phyloP scores from a whole-genome alignment of 1,139 yeast species.

The Blastobotrys malaysiensis region DNA sequence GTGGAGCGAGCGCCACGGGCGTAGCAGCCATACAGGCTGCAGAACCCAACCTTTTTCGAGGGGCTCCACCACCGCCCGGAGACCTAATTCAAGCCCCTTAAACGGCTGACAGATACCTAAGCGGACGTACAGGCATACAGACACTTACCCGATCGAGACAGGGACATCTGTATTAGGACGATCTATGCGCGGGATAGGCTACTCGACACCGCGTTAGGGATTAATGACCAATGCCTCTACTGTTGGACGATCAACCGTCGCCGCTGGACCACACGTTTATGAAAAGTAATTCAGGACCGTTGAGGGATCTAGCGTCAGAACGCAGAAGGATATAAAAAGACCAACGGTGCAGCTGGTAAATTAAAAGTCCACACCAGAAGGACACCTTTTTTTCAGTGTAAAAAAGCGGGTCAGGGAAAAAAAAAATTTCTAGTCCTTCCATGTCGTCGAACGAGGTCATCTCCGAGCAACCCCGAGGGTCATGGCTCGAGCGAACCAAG shows the following conservation, averaged over 20 bases:
- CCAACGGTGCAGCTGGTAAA: constrained; percentile 1
- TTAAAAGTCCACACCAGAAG: not conserved
- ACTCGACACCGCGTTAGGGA: not conserved
- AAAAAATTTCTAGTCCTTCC: not conserved
- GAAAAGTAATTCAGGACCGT: not conserved
- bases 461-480: not conserved
- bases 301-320: not conserved
- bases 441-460: not conserved
- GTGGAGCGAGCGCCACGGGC: too few species aligned
- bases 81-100: not conserved
- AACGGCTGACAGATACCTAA: not conserved
- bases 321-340: not conserved
- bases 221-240: not conserved
- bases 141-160: not conserved
- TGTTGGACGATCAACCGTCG: not conserved
- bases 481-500: constrained; percentile 1
- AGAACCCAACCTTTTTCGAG: not conserved
- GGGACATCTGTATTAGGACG: not conserved
- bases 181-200: not conserved
- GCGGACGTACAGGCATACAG: not conserved
- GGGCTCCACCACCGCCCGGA: not conserved
- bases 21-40: not conserved
- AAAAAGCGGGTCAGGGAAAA: too few species aligned
- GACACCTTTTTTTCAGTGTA: too few species aligned
- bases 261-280: not conserved